Conservation (phyloP, 2,329 filamentous ascomycete genomes). For the Hypoxylon sp. region DNA sequence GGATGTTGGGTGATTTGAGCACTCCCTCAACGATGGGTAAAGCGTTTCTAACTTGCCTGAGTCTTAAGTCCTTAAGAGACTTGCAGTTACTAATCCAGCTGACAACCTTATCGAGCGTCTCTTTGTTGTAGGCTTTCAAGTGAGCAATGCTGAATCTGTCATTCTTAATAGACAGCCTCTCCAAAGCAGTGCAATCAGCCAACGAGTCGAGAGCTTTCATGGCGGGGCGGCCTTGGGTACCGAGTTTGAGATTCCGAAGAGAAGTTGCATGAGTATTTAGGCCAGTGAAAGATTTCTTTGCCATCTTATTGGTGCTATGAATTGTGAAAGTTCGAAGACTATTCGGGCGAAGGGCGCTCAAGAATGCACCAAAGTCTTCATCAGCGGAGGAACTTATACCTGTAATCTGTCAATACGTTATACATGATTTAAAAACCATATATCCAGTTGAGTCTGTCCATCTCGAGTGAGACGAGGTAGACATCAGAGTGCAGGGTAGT, state of each 20-base stretch:
- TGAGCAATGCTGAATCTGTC: constrained; percentile 30
- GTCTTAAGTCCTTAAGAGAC: constrained; percentile 53
- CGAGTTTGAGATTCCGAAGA: constrained; percentile 52
- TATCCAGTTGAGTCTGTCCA: not conserved
- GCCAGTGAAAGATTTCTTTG: constrained; percentile 67
- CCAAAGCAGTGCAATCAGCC: constrained; percentile 53
- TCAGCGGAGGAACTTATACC: constrained; percentile 63
- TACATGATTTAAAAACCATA: not conserved
- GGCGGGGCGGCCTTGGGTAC: constrained; percentile 43
- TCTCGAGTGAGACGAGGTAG: not conserved
- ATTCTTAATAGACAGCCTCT: constrained; percentile 54
- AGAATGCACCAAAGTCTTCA: constrained; percentile 68
- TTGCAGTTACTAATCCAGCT: constrained; percentile 52
- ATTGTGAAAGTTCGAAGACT: constrained; percentile 71
- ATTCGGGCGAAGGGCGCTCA: constrained; percentile 67
- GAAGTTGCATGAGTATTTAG: constrained; percentile 60
- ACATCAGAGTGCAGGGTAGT: not conserved
- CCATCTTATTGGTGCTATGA: constrained; percentile 67
- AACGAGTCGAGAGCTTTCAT: constrained; percentile 52
- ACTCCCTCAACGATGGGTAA: constrained; percentile 51
- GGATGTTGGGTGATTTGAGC: constrained; percentile 45
- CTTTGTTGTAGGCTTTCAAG: constrained; percentile 42
- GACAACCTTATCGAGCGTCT: constrained; percentile 49
- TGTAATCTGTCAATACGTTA: constrained; percentile 18
- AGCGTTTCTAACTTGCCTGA: constrained; percentile 61